Conservation (phyloP, 805 yeast species). For the Teunomyces gatunensis region DNA sequence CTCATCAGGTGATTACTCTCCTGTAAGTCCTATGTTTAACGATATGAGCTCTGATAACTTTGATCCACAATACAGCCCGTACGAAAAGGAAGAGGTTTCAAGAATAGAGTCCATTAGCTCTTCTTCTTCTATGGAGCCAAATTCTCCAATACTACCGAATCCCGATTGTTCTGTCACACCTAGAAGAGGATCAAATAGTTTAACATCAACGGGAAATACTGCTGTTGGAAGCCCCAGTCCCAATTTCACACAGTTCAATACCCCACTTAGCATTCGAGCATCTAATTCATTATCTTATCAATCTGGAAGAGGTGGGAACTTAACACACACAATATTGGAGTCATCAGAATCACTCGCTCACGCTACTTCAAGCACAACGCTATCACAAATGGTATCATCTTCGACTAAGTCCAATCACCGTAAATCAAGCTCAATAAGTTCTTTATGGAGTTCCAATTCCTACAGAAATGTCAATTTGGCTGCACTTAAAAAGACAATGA, state of each 20-base stretch:
- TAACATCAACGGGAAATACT: not conserved
- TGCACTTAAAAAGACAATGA: conserved; percentile 32
- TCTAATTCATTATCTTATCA: conserved; percentile 1
- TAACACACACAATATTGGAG: not conserved
- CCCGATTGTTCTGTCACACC: not conserved
- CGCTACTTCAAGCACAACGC: not conserved
- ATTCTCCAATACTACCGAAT: not conserved
- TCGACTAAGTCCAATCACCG: conserved; percentile 13
- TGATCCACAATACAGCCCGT: not conserved
- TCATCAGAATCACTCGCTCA: not conserved
- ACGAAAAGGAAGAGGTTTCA: not conserved
- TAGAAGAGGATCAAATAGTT: not conserved
- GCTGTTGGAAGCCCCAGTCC: not conserved
- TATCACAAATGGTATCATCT: conserved; percentile 3
- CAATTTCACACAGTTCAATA: not conserved
- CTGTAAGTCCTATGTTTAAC: conserved; percentile 1
- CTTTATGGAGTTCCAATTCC: conserved; percentile 32
- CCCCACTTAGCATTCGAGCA: conserved; percentile 1
- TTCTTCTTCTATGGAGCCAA: not conserved
- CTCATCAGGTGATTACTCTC: not conserved
- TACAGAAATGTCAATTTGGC: conserved; percentile 37
- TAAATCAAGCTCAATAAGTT: conserved; percentile 32
- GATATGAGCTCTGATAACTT: not conserved
- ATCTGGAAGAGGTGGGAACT: not conserved
- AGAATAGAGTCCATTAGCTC: not conserved